These are phyloP conservation scores for Aspergillus conjunctus DNA, from an alignment of 495 filamentous ascomycete species.

Conservation along the genomic window DNA sequence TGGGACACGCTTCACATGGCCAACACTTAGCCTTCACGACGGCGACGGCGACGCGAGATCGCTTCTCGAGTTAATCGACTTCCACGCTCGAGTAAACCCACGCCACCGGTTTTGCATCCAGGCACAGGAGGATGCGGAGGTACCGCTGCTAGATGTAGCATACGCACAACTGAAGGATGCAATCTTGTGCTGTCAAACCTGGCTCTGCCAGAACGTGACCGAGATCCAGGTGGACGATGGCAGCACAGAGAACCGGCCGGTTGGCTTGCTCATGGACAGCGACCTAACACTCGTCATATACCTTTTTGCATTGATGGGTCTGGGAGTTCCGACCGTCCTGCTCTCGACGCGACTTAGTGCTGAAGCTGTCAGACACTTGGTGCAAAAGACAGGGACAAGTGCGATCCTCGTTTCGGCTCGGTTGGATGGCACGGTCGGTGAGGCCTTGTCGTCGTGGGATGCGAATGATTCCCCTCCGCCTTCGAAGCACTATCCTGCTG, in stretches of 20 bases:
- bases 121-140: slow-evolving; percentile 10
- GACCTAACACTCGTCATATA: slow-evolving; percentile 35
- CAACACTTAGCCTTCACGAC: slow-evolving; percentile 4
- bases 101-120: slow-evolving; percentile 31
- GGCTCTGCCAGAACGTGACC: slow-evolving; percentile 3
- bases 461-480: slow-evolving; percentile 8
- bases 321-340: slow-evolving; percentile 34
- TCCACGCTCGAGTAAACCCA: slow-evolving; percentile 28
- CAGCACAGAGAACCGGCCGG: slow-evolving; percentile 9
- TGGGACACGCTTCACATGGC: no score
- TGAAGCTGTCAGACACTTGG: slow-evolving; percentile 30
- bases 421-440: slow-evolving; percentile 10
- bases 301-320: slow-evolving; percentile 31
- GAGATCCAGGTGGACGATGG: slow-evolving; percentile 1
- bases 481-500: no score
- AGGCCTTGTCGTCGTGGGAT: slow-evolving; percentile 17
- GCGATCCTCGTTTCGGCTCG: slow-evolving; percentile 22
- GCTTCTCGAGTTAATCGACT: slow-evolving; percentile 26
- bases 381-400: slow-evolving; percentile 23
- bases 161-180: slow-evolving; percentile 12
- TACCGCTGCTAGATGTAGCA: not conserved
- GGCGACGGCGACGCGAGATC: slow-evolving; percentile 12
- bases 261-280: slow-evolving; percentile 34
- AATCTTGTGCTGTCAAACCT: slow-evolving; percentile 10
- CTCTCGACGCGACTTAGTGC: slow-evolving; percentile 37